A percentile compares a stretch with the other conserved stretches of the same genome.
Conservation (phyloP, 2,329 filamentous ascomycete genomes). For the Trematosphaeria pertusa region DNA sequence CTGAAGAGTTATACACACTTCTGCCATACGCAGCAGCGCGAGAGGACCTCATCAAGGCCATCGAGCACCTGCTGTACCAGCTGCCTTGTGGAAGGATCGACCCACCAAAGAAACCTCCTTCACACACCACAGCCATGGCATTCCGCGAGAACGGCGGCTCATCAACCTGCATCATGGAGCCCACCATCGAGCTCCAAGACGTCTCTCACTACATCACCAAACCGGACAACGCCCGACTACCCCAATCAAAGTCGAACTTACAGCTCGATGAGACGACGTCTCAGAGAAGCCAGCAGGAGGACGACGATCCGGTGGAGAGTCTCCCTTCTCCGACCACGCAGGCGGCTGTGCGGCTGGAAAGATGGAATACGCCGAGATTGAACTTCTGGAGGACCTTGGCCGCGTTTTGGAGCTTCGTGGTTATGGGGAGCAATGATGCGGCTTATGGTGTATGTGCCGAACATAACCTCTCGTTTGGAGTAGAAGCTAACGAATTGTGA, state of each 20-base stretch:
- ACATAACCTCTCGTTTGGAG: neutral
- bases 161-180: slow-evolving; percentile 44
- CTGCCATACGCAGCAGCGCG: no score
- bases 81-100: no score
- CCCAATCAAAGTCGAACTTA: slow-evolving; percentile 17
- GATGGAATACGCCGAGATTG: slow-evolving; percentile 68
- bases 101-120: no score
- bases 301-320: slow-evolving; percentile 44
- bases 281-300: slow-evolving; percentile 13
- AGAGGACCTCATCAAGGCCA: no score
- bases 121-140: no score
- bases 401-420: slow-evolving; percentile 67
- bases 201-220: slow-evolving; percentile 29
- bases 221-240: slow-evolving; percentile 28
- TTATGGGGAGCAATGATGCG: slow-evolving; percentile 74
- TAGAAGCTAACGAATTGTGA: neutral
- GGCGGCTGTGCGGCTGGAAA: slow-evolving; percentile 54
- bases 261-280: slow-evolving; percentile 23
- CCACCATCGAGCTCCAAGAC: slow-evolving; percentile 39
- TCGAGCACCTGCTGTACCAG: no score
- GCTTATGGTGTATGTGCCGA: slow-evolving; percentile 63
- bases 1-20: no score
- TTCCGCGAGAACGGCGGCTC: slow-evolving; percentile 38
- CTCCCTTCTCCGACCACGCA: slow-evolving; percentile 56
- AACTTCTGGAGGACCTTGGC: slow-evolving; percentile 67